A percentile compares a stretch with the other conserved stretches of the same genome.
These are phyloP conservation scores for Cercospora sp. DNA, from an alignment of 2,329 filamentous ascomycete genomes.

Conservation along the genomic window DNA sequence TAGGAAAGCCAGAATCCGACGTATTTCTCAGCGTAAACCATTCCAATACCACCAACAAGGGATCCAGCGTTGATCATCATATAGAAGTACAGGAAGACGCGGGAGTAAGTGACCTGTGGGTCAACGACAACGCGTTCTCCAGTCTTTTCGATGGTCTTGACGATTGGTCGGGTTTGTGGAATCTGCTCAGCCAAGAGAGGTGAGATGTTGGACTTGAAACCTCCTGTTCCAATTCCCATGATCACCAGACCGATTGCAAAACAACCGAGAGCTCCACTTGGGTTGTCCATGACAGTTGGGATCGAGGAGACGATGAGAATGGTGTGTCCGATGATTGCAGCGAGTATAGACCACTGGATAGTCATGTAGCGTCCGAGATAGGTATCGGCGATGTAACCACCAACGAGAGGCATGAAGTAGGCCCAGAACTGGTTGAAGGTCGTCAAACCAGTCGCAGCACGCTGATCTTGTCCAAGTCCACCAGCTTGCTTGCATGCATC, in stretches of 20 bases:
- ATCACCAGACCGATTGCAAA: constrained; percentile 66
- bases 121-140: constrained; percentile 51
- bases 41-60: constrained; percentile 62
- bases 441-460: constrained; percentile 46
- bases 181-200: constrained; percentile 53
- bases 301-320: constrained; percentile 66
- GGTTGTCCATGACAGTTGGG: constrained; percentile 61
- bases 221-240: constrained; percentile 71
- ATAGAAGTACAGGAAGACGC: constrained; percentile 65
- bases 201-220: constrained; percentile 76
- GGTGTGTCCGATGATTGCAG: constrained; percentile 66
- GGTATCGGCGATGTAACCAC: constrained; percentile 62
- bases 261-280: constrained; percentile 58
- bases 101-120: constrained; percentile 48
- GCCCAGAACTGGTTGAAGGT: constrained; percentile 53
- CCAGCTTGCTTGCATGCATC: constrained; percentile 40
- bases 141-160: constrained; percentile 41
- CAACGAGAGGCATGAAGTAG: constrained; percentile 48
- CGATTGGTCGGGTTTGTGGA: constrained; percentile 41
- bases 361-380: constrained; percentile 69
- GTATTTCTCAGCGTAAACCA: constrained; percentile 66
- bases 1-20: constrained; percentile 68
- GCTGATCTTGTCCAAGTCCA: constrained; percentile 44
- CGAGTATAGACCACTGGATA: constrained; percentile 63
- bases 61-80: constrained; percentile 70